phyloP scores from a whole-genome alignment of 1,139 yeast species.

The Hemisphaericaspora lyxosophila region DNA sequence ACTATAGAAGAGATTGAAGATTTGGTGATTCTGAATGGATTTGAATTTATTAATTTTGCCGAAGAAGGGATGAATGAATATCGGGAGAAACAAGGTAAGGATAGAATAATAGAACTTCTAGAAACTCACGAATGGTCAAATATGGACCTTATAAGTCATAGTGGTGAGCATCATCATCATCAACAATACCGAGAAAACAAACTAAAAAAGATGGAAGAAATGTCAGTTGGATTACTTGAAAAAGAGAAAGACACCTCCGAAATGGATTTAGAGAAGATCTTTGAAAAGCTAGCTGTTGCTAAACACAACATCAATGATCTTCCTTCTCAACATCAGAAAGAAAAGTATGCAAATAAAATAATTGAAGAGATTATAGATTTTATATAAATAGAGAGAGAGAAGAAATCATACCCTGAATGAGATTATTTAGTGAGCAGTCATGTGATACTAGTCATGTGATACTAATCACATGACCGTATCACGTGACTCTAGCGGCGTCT shows the following conservation, averaged over 20 bases:
- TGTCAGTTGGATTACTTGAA: slow-evolving; percentile 29
- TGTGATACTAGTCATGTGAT: no score
- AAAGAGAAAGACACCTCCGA: slow-evolving; percentile 8
- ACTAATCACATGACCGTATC: no score
- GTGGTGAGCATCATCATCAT: no score
- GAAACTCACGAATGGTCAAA: slow-evolving; percentile 44
- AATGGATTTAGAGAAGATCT: slow-evolving; percentile 27
- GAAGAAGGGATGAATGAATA: slow-evolving; percentile 27
- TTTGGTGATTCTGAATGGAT: slow-evolving; percentile 26
- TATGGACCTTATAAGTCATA: slow-evolving; percentile 15
- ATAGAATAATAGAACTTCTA: slow-evolving; percentile 35
- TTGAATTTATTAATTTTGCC: slow-evolving; percentile 30
- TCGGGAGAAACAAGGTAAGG: slow-evolving; percentile 27
- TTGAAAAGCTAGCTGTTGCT: slow-evolving; percentile 33
- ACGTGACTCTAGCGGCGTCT: no score
- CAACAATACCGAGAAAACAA: slow-evolving; percentile 21
- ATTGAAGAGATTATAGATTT: slow-evolving; percentile 40
- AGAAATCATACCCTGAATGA: no score
- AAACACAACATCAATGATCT: slow-evolving; percentile 26
- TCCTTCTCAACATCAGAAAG: slow-evolving; percentile 25
- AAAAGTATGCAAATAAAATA: slow-evolving; percentile 31
- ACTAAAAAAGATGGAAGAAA: slow-evolving; percentile 21
- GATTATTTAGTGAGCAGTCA: no score
- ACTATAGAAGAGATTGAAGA: slow-evolving; percentile 30
- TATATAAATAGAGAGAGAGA: slow-evolving; percentile 27